Evolutionary conservation across 305 asterid genomes (phyloP), one percentile per base, ranked within the genome.

Genomic region (Galium porrigens): DNA sequence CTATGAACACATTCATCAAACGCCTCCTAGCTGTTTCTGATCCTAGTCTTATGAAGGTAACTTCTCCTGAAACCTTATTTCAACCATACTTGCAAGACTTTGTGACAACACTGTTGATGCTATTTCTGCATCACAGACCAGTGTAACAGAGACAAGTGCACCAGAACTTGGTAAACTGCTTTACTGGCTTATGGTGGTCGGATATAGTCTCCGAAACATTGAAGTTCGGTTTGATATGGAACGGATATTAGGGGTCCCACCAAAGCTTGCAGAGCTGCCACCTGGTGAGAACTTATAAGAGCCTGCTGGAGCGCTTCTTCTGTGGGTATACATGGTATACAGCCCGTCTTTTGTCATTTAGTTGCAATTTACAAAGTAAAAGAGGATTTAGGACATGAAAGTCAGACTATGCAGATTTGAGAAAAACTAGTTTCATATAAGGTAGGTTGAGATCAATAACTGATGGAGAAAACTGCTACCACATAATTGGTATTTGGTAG

Each of bases 181-280:
- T 54, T 90, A 81, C 76, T 90, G 97, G 97, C 96, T 91, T 32
- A 91, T 91, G 98, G 94, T 91, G 76, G 98, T 91, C 69, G 98
- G 98, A 53, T 91, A 91, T 68, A 81, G 98, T 55, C 82, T 91
- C 65, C 86, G 98, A 46, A 91, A 91, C 57, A 91, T 91, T 65
- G 98, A 91, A 76, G 98, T 91, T 51, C 95, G 96, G 37, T 86
- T 86, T 53, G 98, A 91, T 76, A 91, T 91, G 96, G 98, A 91
- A 78, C 85, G 95, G 20, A 89, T 89, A 22, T 86, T 91, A 17
- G 98, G 95, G 52, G 70, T 85, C 64, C 80, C 94, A 30, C 81
- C 88, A 34, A 91, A 86, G 81, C 85, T 78, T 30, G 95, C 96
- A 2, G 95, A 90, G 79, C 94, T 90, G 48, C 97, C 96, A 67